phyloP scores from a whole-genome alignment of 176 grass and related monocot species.

The Hyparrhenia diplandra region DNA sequence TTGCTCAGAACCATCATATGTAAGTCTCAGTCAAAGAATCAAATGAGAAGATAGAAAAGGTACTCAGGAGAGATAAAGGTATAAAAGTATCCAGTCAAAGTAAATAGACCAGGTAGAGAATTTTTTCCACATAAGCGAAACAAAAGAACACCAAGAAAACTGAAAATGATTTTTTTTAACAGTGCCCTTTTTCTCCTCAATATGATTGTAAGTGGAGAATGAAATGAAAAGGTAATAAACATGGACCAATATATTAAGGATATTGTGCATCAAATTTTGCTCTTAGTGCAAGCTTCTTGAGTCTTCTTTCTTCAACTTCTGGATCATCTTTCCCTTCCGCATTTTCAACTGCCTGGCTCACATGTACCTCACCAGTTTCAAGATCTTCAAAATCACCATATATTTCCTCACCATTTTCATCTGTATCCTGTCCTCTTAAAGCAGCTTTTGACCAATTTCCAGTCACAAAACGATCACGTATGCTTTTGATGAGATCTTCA shows the following conservation, averaged over 20 bases:
- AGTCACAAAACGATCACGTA: slow-evolving; percentile 86
- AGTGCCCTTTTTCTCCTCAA: background rate
- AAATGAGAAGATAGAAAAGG: background rate
- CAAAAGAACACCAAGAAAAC: slow-evolving; percentile 2
- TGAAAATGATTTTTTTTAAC: too few species aligned
- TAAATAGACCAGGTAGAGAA: background rate
- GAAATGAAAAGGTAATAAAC: slow-evolving; percentile 10
- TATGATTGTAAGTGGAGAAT: background rate
- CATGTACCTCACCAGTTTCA: slow-evolving; percentile 81
- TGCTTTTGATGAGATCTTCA: slow-evolving; percentile 62
- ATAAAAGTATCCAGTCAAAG: background rate
- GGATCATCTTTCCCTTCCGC: slow-evolving; percentile 32
- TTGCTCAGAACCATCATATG: slow-evolving; percentile 65
- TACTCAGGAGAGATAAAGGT: background rate
- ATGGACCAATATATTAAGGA: slow-evolving; percentile 45
- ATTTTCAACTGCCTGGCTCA: slow-evolving; percentile 30
- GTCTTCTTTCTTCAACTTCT: slow-evolving; percentile 67
- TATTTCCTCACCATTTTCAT: slow-evolving; percentile 50
- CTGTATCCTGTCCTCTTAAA: slow-evolving; percentile 47
- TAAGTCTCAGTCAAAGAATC: slow-evolving; percentile 71
- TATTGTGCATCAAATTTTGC: slow-evolving; percentile 93
- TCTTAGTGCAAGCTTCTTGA: slow-evolving; percentile 81
- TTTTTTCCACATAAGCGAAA: background rate
- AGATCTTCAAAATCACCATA: slow-evolving; percentile 96
- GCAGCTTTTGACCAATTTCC: slow-evolving; percentile 97